Percentiles rank a stretch among this genome's conserved stretches.
These are phyloP conservation scores for Suillus subluteus DNA, from an alignment of 768 basidiomycete species.

Conservation along the genomic window DNA sequence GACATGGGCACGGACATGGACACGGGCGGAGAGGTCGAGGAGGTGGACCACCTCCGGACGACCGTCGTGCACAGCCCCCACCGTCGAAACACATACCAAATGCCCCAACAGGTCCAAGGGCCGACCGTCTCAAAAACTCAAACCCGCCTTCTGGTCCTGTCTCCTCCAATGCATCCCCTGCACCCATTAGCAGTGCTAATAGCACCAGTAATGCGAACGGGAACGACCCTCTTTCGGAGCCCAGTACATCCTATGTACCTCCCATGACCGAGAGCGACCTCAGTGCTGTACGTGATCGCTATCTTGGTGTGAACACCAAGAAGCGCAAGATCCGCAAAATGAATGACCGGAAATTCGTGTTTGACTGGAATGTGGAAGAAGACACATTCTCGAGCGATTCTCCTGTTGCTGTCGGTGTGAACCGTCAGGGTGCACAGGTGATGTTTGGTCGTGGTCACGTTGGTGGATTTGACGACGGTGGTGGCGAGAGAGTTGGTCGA, in stretches of 20 bases:
- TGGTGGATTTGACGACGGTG: slow-evolving; percentile 86
- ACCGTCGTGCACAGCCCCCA: slow-evolving; percentile 37
- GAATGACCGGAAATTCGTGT: slow-evolving; percentile 97
- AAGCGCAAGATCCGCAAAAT: slow-evolving; percentile 94
- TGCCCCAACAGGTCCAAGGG: slow-evolving; percentile 85
- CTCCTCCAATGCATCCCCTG: slow-evolving; percentile 47
- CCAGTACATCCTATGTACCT: slow-evolving; percentile 49
- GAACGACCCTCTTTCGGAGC: slow-evolving; percentile 34
- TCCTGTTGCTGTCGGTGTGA: slow-evolving; percentile 68
- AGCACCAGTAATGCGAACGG: slow-evolving; percentile 14
- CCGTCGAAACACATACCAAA: slow-evolving; percentile 45
- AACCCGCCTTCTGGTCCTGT: slow-evolving; percentile 30
- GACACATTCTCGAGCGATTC: slow-evolving; percentile 87
- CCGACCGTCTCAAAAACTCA: slow-evolving; percentile 58
- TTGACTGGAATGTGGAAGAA: slow-evolving; percentile 97
- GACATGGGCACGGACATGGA: slow-evolving; percentile 40
- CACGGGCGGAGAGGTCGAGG: slow-evolving; percentile 48
- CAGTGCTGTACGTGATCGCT: slow-evolving; percentile 84
- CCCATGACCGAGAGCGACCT: slow-evolving; percentile 84
- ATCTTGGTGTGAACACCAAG: slow-evolving; percentile 93
- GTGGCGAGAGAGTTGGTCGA: slow-evolving; percentile 47
- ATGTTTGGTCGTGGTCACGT: slow-evolving; percentile 88
- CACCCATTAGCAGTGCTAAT: slow-evolving; percentile 23
- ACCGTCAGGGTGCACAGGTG: slow-evolving; percentile 80
- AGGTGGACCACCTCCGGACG: slow-evolving; percentile 39